Evolutionary conservation across 2,329 filamentous ascomycete species (phyloP).

Genomic region (Canariomyces notabilis): DNA sequence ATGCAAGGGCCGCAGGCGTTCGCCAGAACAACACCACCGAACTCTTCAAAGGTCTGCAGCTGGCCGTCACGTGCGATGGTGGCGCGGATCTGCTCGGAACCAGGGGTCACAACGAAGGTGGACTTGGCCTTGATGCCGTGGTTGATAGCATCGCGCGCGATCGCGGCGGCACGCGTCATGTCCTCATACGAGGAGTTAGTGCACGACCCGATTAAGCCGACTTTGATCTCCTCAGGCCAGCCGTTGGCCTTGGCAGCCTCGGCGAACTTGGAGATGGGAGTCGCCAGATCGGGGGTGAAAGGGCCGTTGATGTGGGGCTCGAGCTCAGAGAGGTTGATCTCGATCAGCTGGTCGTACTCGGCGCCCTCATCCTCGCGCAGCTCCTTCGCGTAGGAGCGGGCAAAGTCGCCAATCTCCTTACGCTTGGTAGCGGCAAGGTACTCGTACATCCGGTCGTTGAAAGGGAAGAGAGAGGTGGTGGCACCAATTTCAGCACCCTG

Average conservation of each 20-base stretch:
- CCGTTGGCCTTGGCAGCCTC: constrained; percentile 88
- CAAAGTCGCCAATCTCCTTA: constrained; percentile 82
- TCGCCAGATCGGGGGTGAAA: constrained; percentile 96
- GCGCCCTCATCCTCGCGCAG: constrained; percentile 83
- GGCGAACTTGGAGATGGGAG: constrained; percentile 95
- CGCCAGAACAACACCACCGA: constrained; percentile 88
- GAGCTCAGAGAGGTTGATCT: constrained; percentile 90
- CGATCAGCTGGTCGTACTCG: constrained; percentile 92
- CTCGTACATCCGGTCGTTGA: constrained; percentile 97
- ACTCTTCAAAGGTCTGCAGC: constrained; percentile 91
- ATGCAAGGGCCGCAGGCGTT: constrained; percentile 94
- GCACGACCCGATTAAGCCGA: constrained; percentile 95
- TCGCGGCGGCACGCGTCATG: constrained; percentile 89
- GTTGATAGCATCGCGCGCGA: constrained; percentile 83
- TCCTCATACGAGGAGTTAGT: constrained; percentile 86
- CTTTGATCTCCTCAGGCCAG: constrained; percentile 96
- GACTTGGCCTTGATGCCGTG: constrained; percentile 93
- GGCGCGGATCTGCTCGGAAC: constrained; percentile 93
- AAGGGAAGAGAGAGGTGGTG: constrained; percentile 93
- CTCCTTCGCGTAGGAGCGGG: constrained; percentile 76
- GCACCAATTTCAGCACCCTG: constrained; percentile 72
- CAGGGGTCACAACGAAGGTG: constrained; percentile 90
- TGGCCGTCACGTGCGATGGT: constrained; percentile 89
- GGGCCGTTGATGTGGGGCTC: constrained; percentile 99
- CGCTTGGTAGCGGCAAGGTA: constrained; percentile 92